phyloP scores from a whole-genome alignment of 2,329 filamentous ascomycete species.

The Trichophyton mentagrophytes region DNA sequence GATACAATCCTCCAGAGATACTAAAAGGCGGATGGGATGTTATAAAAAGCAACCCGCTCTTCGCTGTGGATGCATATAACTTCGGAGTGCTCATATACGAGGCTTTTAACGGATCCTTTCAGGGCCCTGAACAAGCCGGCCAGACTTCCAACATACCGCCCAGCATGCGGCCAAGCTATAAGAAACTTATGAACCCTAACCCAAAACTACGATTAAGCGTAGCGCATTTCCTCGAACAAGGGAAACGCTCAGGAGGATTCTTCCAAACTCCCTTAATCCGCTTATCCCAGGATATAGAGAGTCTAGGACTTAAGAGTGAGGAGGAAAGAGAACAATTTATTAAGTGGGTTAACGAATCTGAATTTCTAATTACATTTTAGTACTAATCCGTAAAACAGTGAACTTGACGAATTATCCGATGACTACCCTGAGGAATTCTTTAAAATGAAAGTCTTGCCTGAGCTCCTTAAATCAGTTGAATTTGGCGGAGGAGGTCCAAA shows the following conservation, averaged over 20 bases:
- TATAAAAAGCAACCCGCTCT: conserved; percentile 68
- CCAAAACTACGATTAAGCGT: conserved; percentile 79
- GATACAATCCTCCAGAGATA: conserved; percentile 80
- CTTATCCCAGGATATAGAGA: conserved; percentile 84
- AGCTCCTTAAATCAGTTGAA: conserved; percentile 96
- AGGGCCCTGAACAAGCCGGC: conserved; percentile 62
- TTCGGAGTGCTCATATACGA: conserved; percentile 78
- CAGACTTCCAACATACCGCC: conserved; percentile 78
- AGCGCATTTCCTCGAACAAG: conserved; percentile 79
- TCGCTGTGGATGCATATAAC: conserved; percentile 76
- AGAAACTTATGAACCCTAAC: conserved; percentile 73
- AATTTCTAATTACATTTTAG: background rate
- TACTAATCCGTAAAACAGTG: conserved; percentile 29
- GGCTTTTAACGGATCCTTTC: conserved; percentile 77
- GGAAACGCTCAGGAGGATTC: conserved; percentile 66
- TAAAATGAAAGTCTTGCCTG: conserved; percentile 89
- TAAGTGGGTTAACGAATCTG: conserved; percentile 36
- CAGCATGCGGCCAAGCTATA: conserved; percentile 83
- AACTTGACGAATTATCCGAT: conserved; percentile 74
- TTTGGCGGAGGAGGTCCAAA: conserved; percentile 92
- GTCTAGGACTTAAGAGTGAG: conserved; percentile 74
- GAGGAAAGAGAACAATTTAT: conserved; percentile 75
- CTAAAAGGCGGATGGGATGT: conserved; percentile 79
- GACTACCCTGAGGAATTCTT: conserved; percentile 98
- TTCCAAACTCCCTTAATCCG: conserved; percentile 90